A percentile compares a stretch with the other conserved stretches of the same genome.
Conservation (phyloP, 1,284 basidiomycete genomes). For the Bondarzewia mesenterica region DNA sequence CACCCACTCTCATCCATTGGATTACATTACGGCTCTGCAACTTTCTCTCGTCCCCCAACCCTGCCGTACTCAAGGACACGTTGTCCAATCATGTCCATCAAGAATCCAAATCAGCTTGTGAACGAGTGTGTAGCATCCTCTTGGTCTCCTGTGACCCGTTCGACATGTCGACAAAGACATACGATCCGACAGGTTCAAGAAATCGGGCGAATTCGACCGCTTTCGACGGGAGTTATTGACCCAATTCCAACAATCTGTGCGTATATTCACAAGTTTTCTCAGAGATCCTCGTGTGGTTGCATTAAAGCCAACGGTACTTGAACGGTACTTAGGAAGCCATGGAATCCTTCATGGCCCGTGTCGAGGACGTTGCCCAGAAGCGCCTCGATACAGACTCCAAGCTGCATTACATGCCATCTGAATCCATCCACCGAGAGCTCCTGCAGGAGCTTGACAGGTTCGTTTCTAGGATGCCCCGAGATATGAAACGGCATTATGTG, state of each 20-base stretch:
- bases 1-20: background rate
- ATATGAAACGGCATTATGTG: background rate
- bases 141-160: background rate
- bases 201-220: slow-evolving; percentile 72
- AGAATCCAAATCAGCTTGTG: background rate
- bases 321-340: slow-evolving; percentile 39
- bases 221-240: slow-evolving; percentile 56
- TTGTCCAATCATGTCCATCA: slow-evolving; percentile 1
- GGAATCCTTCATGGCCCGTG: slow-evolving; percentile 41
- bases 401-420: slow-evolving; percentile 44
- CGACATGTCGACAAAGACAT: background rate
- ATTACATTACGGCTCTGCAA: background rate
- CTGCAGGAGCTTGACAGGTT: slow-evolving; percentile 68
- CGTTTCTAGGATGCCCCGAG: slow-evolving; percentile 3
- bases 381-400: slow-evolving; percentile 46
- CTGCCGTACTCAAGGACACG: background rate
- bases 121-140: background rate
- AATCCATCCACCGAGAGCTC: slow-evolving; percentile 48
- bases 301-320: slow-evolving; percentile 6
- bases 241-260: slow-evolving; percentile 57
- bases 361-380: slow-evolving; percentile 53
- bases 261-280: slow-evolving; percentile 17
- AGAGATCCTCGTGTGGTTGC: background rate
- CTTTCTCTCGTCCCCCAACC: background rate
- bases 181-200: slow-evolving; percentile 51